phyloP scores from a whole-genome alignment of 1,284 basidiomycete species.

The Leccinum brunneo-olivaceum region DNA sequence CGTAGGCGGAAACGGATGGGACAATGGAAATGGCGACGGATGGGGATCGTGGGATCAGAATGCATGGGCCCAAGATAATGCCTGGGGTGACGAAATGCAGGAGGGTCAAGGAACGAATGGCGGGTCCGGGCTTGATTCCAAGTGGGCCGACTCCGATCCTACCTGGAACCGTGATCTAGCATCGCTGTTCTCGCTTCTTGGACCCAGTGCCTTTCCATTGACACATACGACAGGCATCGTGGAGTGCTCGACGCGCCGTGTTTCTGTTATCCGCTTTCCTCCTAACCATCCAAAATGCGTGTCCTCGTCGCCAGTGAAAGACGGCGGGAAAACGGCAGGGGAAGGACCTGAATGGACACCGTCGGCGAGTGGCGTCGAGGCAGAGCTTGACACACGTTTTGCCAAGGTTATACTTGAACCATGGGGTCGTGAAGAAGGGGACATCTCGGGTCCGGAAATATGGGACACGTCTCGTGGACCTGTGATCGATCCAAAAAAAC shows the following conservation, averaged over 20 bases:
- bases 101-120: constrained; percentile 10
- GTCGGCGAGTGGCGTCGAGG: constrained; percentile 42
- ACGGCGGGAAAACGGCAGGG: not conserved
- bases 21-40: not conserved
- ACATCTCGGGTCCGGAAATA: constrained; percentile 33
- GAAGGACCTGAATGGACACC: constrained; percentile 17
- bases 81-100: constrained; percentile 6
- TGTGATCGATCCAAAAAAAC: constrained; percentile 26
- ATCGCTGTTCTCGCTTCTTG: constrained; percentile 35
- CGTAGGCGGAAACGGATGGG: not conserved
- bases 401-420: constrained; percentile 48
- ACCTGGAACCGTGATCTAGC: constrained; percentile 25
- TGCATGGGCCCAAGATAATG: constrained; percentile 12
- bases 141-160: constrained; percentile 15
- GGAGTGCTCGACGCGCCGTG: constrained; percentile 43
- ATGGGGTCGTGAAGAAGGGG: constrained; percentile 44
- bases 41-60: constrained; percentile 8
- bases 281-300: constrained; percentile 10
- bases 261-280: constrained; percentile 32
- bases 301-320: not conserved
- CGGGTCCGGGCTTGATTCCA: not conserved
- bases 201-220: constrained; percentile 39
- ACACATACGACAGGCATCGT: constrained; percentile 47
- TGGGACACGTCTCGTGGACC: constrained; percentile 39
- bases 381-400: constrained; percentile 41